Evolutionary conservation across 1,284 basidiomycete species (phyloP), one percentile per base, ranked within the genome.

Genomic region (Ceratobasidium sp.): DNA sequence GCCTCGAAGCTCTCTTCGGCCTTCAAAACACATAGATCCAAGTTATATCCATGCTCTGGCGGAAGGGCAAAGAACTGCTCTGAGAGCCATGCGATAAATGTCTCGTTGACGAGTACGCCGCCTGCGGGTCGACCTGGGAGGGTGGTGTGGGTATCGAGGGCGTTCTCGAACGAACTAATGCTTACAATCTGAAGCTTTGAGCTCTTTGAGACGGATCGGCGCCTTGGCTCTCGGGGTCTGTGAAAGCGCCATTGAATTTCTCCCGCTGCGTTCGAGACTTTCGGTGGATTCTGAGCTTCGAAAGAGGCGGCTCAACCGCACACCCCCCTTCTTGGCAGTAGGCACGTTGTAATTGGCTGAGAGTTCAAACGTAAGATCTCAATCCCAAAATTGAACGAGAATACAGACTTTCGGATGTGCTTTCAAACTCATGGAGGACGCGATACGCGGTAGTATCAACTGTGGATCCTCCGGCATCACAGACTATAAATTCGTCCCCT

Each of bases 1-100:
- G 45, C 16, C 41, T 64, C 60, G 32, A 64, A 64, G 26, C 46
- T 64, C 43, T 64, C 60, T 36, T 64, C 60, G 16, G 43, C 60
- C 28, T 64, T 64, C 45, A 48, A 45, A 32, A 64, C 45, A 32
- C 41, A 64, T 34, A 46, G 60, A 28, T 64, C 60, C 6, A 64
- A 28, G 30, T 34, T 45, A n/a, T 50, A 46, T 21, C 32, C 32
- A 23, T 64, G 43, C 16, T 64, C 60, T 5, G 60, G 60, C 1
- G 60, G 60, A 1, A 48, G 45, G 2, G 60, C 43, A 23, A 48
- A 48, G 6, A 64, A 64, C 30, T 46, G 41, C 3, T 50, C 46
- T 21, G 48, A 48, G 60, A 64, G 60, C 26, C 45, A 50, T 2
- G 2, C 21, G 14, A 64, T 14, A 28, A 64, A 64, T 2, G 28